Base-by-base conservation (phyloP, 331 rosid genomes). In the Quercus phellos region DNA sequence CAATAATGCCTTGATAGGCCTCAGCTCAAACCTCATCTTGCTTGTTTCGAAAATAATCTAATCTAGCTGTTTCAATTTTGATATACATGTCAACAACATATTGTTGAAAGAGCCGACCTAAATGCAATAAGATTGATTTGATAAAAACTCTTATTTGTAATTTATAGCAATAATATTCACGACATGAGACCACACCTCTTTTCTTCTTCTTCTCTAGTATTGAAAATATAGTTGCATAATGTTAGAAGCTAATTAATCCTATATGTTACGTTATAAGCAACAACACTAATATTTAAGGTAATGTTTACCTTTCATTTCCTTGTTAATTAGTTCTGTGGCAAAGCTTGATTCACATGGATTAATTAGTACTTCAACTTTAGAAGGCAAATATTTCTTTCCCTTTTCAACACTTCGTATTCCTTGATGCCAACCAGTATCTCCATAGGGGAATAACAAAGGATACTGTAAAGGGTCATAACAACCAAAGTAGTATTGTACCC, bases 81-180 rank as follows among this genome's bases (percentile, higher is more conserved):
- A 79, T 9, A n/a, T 51, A 72, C 32, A 50, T 72, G 51, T 67
- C 29, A 8, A 79, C 78, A 5, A 79, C 67, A 51, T 71, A 72
- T 26, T 61, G 34, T 78, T 43, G 71, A 3, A 78, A 43, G 22
- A 42, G 18, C 0, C 54, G 6, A 3, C 22, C 70, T 16, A 32
- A 54, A 18, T 1, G 68, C 5, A 77, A 58, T 4, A 68, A 4
- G 12, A 54, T 5, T 0, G 19, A 54, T 11, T 38, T 14, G 4
- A 7, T 2, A 1, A 10, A 43, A 8, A 11, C 4, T 11, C 4
- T 43, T 43, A 43, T 43, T 43, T 43, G 51, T 43, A 70, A 29
- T 12, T 69, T 58, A 16, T 77, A 77, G 12, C 70, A 42, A 22
- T 55, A 77, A 26, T 74, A 78, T 35, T 58, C 68, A 14, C 3